Evolutionary conservation across 2,329 filamentous ascomycete genomes (phyloP), one percentile per base, ranked within the genome.

Genomic region (Fulvia fulva): DNA sequence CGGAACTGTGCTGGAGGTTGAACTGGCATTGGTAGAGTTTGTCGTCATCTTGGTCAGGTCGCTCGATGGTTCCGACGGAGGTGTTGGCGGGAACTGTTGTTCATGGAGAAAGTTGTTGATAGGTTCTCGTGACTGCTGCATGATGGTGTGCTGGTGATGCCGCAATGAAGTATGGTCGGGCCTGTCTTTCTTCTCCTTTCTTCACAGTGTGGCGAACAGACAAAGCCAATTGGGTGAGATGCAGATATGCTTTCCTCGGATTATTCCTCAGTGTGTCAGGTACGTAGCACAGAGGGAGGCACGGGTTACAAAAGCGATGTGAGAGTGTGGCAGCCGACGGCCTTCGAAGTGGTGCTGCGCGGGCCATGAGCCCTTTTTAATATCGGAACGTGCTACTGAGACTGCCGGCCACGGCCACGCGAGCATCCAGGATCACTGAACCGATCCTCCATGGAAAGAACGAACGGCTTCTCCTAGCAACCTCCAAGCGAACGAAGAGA

Each of bases 81-180:
- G 63, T 21, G 63, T 65, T 12, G 60, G 63, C 30, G 62, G 63
- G 6, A 62, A 51, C 41, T 59, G 45, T 52, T 61, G 61, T 53
- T 56, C 51, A 25, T 51, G 34, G 49, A 37, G 19, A 22, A 4
- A 21, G 47, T 9, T 23, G 37, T 19, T 44, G 30, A 21, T 32
- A 19, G 23, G 22, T 30, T 21, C n/a, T 26, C 7, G 11, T 50
- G 23, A 3, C 16, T 50, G 47, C 26, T 50, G 47, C 47, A 32
- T 28, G 47, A 50, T 50, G 23, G 51, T 26, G 50, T 58, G 54
- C 47, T 53, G 19, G 19, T 32, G 26, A 25, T 50, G n/a, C 47
- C 22, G 37, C 37, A 41, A n/a, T 19, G 37, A 41, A 41, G 5
- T 41, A n/a, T n/a, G 16, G 3, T 41, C 3, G 37, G 3, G 37